A percentile compares a stretch with the other conserved stretches of the same genome.
Conservation (phyloP, 2,329 filamentous ascomycete species). For the Mycosphaerella sp. region DNA sequence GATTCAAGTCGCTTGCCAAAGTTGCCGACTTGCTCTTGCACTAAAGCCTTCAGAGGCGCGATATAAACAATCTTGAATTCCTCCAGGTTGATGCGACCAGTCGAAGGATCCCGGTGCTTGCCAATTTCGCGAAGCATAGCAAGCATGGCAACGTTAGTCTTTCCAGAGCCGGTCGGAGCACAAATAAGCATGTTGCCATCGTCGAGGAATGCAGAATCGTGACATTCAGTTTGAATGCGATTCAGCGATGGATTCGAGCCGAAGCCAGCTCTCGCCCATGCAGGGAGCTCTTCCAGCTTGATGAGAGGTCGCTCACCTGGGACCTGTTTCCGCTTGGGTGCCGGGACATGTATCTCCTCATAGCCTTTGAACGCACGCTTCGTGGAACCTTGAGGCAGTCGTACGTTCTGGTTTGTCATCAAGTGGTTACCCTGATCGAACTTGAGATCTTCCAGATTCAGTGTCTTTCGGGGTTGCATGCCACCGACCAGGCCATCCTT, state of each 20-base stretch:
- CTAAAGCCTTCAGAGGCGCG: conserved; percentile 87
- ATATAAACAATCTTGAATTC: conserved; percentile 99
- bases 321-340: conserved; percentile 80
- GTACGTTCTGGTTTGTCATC: conserved; percentile 98
- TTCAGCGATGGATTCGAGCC: conserved; percentile 82
- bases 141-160: conserved; percentile 98
- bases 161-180: conserved; percentile 93
- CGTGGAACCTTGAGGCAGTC: conserved; percentile 86
- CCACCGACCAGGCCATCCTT: conserved; percentile 72
- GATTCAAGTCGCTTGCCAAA: conserved; percentile 86
- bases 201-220: conserved; percentile 79
- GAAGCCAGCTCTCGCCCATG: conserved; percentile 86
- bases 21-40: conserved; percentile 97
- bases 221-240: conserved; percentile 92
- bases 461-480: conserved; percentile 75
- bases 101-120: conserved; percentile 81
- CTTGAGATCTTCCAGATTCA: conserved; percentile 92
- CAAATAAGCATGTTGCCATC: conserved; percentile 98
- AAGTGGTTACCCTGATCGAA: conserved; percentile 98
- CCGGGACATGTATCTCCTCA: conserved; percentile 94
- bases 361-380: conserved; percentile 97
- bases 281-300: conserved; percentile 79
- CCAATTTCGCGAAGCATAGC: conserved; percentile 94
- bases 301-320: conserved; percentile 69
- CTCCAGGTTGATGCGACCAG: conserved; percentile 91